Conservation (phyloP, 2,329 filamentous ascomycete species). For the Fusarium sp. region DNA sequence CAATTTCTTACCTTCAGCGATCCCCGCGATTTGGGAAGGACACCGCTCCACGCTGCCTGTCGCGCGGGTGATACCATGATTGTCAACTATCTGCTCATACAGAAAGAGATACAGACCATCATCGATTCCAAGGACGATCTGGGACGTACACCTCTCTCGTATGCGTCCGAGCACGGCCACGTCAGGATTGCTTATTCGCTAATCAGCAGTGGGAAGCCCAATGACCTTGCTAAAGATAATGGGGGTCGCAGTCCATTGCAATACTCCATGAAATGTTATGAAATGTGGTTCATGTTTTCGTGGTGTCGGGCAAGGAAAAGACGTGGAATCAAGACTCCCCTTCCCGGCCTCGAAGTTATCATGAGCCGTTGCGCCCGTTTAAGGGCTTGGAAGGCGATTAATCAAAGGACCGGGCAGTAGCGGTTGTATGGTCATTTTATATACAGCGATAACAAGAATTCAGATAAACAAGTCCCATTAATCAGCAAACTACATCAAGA, state of each 20-base stretch:
- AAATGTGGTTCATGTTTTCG: fast-evolving
- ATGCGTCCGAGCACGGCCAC: neutral
- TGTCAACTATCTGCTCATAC: fast-evolving
- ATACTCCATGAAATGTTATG: too few species aligned
- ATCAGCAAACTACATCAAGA: neutral
- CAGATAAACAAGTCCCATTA: neutral
- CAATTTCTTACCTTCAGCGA: fast-evolving
- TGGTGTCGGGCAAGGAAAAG: fast-evolving
- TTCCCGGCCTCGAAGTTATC: too few species aligned
- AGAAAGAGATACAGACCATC: fast-evolving
- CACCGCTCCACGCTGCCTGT: neutral
- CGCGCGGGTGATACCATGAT: too few species aligned
- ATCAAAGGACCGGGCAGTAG: neutral
- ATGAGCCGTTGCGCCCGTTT: too few species aligned
- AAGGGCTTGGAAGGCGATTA: fast-evolving
- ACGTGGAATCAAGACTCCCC: too few species aligned
- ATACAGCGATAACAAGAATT: neutral
- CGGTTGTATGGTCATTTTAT: fast-evolving
- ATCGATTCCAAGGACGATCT: neutral
- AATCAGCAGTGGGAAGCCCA: neutral
- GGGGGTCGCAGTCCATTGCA: too few species aligned
- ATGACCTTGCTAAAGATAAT: too few species aligned
- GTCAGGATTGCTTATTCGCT: fast-evolving
- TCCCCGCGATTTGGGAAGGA: neutral
- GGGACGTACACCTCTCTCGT: neutral